Evolutionary conservation across 2,329 filamentous ascomycete genomes (phyloP).

Genomic region (Colletotrichum scovillei): DNA sequence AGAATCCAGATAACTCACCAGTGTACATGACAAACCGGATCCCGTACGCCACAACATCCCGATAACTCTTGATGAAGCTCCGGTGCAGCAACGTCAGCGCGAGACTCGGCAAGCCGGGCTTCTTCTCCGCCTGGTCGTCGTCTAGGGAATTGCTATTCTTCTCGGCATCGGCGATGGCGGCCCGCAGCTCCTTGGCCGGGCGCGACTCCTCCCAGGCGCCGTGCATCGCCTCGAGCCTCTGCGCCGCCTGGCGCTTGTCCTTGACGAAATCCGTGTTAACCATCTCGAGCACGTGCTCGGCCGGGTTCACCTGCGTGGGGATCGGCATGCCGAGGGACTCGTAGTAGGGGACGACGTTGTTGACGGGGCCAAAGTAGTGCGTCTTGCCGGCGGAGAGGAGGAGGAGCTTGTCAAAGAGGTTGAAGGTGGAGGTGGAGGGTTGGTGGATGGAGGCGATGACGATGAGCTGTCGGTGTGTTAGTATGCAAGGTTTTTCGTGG

Average conservation of each 20-base stretch:
- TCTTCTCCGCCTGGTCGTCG: slow-evolving; percentile 45
- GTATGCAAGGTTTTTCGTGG: not conserved
- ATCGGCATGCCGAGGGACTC: slow-evolving; percentile 68
- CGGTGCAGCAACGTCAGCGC: slow-evolving; percentile 78
- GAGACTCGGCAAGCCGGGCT: slow-evolving; percentile 60
- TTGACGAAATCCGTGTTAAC: slow-evolving; percentile 81
- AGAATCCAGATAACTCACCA: not conserved
- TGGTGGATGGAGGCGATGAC: slow-evolving; percentile 89
- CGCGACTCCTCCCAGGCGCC: slow-evolving; percentile 64
- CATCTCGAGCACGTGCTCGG: slow-evolving; percentile 82
- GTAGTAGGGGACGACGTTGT: slow-evolving; percentile 72
- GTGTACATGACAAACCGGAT: slow-evolving; percentile 85
- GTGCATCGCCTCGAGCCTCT: slow-evolving; percentile 65
- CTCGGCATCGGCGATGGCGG: slow-evolving; percentile 27
- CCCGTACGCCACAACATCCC: slow-evolving; percentile 86
- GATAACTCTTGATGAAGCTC: slow-evolving; percentile 84
- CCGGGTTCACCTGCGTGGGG: slow-evolving; percentile 79
- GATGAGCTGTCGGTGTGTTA: slow-evolving; percentile 64
- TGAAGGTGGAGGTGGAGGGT: slow-evolving; percentile 82
- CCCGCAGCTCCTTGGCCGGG: slow-evolving; percentile 29
- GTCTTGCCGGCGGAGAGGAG: slow-evolving; percentile 78
- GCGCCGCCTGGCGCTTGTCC: slow-evolving; percentile 57
- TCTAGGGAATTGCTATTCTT: slow-evolving; percentile 40
- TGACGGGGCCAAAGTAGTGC: slow-evolving; percentile 78
- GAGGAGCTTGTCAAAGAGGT: slow-evolving; percentile 83